A percentile compares a stretch with the other conserved stretches of the same genome.
Evolutionary conservation across 176 grass and related monocot genomes (phyloP).

Genomic region (Rhipidocladum racemiflorum): DNA sequence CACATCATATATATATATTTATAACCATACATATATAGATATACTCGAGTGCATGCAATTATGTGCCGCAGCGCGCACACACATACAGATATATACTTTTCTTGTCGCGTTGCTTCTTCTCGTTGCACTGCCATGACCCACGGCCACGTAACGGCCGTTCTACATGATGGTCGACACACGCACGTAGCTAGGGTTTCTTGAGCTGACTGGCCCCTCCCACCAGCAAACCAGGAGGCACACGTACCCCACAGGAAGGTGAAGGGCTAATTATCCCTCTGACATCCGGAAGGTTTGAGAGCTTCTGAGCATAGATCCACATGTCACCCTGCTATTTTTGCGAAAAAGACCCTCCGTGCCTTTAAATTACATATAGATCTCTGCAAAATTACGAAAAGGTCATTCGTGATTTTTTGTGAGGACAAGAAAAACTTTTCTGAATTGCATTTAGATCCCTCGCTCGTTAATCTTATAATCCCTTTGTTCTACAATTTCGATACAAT

Average conservation of each 20-base stretch:
- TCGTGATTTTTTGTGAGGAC: too few relatives aligned
- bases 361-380: too few relatives aligned
- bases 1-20: background rate
- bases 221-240: constrained; percentile 30
- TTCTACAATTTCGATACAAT: too few relatives aligned
- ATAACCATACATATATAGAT: background rate
- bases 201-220: constrained; percentile 21
- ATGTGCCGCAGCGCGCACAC: background rate
- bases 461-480: too few relatives aligned
- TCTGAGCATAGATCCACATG: too few relatives aligned
- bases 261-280: too few relatives aligned
- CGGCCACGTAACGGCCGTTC: constrained; percentile 31
- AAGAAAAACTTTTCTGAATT: too few relatives aligned
- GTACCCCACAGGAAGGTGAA: constrained; percentile 16
- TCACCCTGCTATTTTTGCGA: too few relatives aligned
- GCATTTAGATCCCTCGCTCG: too few relatives aligned
- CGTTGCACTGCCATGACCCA: constrained; percentile 29
- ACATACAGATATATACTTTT: background rate
- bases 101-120: constrained; percentile 28
- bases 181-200: background rate
- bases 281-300: too few relatives aligned
- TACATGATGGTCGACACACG: constrained; percentile 21
- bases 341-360: too few relatives aligned
- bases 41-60: constrained; percentile 32
- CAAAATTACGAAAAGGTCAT: too few relatives aligned